Evolutionary conservation across 2,329 filamentous ascomycete genomes (phyloP).

Genomic region (Aspergillus neoniger): DNA sequence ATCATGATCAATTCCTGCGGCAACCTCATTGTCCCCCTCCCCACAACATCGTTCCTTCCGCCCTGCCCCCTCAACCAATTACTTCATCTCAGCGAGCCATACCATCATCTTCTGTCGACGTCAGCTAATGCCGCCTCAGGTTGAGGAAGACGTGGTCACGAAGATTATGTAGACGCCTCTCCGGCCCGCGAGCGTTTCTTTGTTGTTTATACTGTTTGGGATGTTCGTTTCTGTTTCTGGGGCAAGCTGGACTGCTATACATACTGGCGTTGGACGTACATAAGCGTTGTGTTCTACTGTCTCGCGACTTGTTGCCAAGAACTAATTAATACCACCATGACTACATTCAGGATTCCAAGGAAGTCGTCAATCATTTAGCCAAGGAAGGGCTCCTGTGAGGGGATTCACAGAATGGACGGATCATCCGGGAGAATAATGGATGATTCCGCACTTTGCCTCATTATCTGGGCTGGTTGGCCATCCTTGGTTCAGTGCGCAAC

Average conservation of each 20-base stretch:
- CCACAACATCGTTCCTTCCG: neutral
- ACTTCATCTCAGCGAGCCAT: neutral
- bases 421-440: neutral
- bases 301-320: constrained; percentile 18
- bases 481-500: constrained; percentile 22
- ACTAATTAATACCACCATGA: constrained; percentile 37
- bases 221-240: constrained; percentile 14
- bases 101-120: neutral
- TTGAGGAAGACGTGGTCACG: constrained; percentile 81
- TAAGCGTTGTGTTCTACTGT: constrained; percentile 31
- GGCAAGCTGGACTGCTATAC: constrained; percentile 17
- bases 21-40: neutral
- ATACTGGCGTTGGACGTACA: constrained; percentile 31
- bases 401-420: neutral
- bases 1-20: neutral
- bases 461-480: neutral
- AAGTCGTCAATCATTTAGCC: constrained; percentile 30
- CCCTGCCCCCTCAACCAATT: neutral
- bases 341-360: constrained; percentile 33
- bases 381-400: constrained; percentile 29
- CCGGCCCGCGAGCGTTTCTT: constrained; percentile 25
- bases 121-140: constrained; percentile 61
- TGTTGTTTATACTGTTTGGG: constrained; percentile 24
- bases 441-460: neutral
- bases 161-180: constrained; percentile 72